Base-by-base conservation (phyloP, 31 red algal species). In the Porphyra umbilicalis region DNA sequence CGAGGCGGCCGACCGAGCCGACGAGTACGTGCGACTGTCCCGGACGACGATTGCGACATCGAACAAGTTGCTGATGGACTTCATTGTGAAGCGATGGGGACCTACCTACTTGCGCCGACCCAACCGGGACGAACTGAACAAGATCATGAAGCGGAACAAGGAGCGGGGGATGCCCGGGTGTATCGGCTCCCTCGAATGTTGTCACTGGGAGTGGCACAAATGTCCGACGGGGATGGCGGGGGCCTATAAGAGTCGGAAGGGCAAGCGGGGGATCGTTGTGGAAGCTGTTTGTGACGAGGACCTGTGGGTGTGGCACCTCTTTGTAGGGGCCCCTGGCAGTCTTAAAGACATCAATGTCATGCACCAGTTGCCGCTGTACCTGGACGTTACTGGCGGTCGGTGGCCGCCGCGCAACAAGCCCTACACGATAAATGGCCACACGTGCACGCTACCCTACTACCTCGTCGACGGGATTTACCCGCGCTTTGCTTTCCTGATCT, bases 271-370 rank as follows among this genome's bases (percentile, higher is more conserved):
- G 6, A 35, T 92, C 14, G 81, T 87, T 35, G 35, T 87, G 76
- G 90, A 92, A 67, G 79, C 90, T 6, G 76, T 77, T 30, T 20
- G 32, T 32, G 76, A 83, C 76, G 79, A 39, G 8, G 68, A 83
- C 32, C 37, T 86, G 8, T 86, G 83, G 76, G 80, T 92, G 6
- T 92, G 90, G 90, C 77, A 87, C 79, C 81, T 2, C 18, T 84
- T 38, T 20, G 86, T 92, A 46, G 84, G 90, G 1, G 42, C 16
- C 25, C 76, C 85, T 80, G 81, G 81, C 18, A 71, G 71, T n/a
- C 36, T 80, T 2, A 92, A 92, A 35, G 84, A 92, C 46, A 34
- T 92, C 6, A 86, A 87, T 35, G 39, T 84, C 1, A 35, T 33
- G 10, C 6, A 11, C 39, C 9, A 40, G 39, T 40, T 11, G 39